Evolutionary conservation across 2,329 filamentous ascomycete species (phyloP).

Genomic region (Sarocladium brachiariae): DNA sequence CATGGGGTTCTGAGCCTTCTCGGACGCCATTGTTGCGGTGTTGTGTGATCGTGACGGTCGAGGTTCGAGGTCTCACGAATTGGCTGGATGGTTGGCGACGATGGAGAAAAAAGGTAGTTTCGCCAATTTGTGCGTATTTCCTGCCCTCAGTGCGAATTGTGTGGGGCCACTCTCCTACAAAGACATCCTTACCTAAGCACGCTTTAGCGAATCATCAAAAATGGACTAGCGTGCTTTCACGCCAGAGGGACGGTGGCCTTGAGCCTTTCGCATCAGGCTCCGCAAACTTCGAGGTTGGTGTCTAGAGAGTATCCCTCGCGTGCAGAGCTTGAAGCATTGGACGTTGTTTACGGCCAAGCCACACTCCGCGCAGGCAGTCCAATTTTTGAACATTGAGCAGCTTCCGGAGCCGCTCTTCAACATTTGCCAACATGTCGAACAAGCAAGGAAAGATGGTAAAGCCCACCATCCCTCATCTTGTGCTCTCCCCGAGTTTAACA

Average conservation of each 20-base stretch:
- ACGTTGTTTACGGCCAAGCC: slow-evolving; percentile 31
- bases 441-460: slow-evolving; percentile 99
- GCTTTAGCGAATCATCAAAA: not conserved
- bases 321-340: slow-evolving; percentile 38
- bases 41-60: slow-evolving; percentile 17
- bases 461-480: slow-evolving; percentile 20
- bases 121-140: slow-evolving; percentile 6
- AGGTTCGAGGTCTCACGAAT: slow-evolving; percentile 17
- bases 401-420: slow-evolving; percentile 23
- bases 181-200: not conserved
- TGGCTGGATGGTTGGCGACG: slow-evolving; percentile 6
- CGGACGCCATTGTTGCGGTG: slow-evolving; percentile 48
- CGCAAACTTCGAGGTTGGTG: slow-evolving; percentile 29
- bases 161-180: not conserved
- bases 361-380: slow-evolving; percentile 30
- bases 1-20: slow-evolving; percentile 97
- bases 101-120: slow-evolving; percentile 6
- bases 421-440: slow-evolving; percentile 40
- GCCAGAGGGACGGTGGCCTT: not conserved
- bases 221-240: slow-evolving; percentile 21
- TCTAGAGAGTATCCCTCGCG: slow-evolving; percentile 28
- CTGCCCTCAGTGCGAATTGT: slow-evolving; percentile 11
- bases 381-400: slow-evolving; percentile 37
- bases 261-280: slow-evolving; percentile 36
- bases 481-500: slow-evolving; percentile 29